Base-by-base conservation (phyloP, 2,329 filamentous ascomycete genomes). In the Botryotinia convoluta region DNA sequence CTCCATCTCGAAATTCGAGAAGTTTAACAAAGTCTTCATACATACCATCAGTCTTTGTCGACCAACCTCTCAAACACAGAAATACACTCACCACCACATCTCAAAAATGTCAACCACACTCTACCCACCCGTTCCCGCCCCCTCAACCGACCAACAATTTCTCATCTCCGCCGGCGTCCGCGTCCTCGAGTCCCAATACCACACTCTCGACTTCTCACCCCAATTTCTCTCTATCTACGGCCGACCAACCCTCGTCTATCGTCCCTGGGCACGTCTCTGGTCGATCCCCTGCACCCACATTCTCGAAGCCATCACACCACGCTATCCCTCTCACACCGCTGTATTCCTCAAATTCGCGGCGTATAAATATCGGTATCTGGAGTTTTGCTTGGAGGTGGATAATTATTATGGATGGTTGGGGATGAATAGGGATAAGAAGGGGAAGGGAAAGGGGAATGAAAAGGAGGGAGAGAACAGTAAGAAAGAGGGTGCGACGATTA, bases 311-410 rank as follows among this genome's bases (percentile, higher is more conserved):
- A 35, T 54, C 14, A 18, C 29, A 1, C 32, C 32, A 0, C 12
- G 32, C 7, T 67, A 67, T 18, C 63, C 63, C 7, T 6, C 29
- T 16, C 7, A 22, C 7, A 51, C 12, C 1, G 8, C 32, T 18
- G 37, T 39, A 6, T 67, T 67, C 26, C 22, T 67, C 12, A 35
- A 35, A 8, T 67, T 67, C 12, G 64, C 64, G 16, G 26, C 8
- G 4, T 29, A 20, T 1, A 35, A 16, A 26, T 45, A 37, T 26
- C 32, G 45, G 4, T 54, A 29, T 39, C 5, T 67, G 5, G 64
- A 67, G 64, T 67, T 54, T 54, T 67, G 64, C 26, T 7, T 29
- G 45, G 45, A 29, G 64, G 64, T 67, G 9, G 64, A 67, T 67
- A n/a, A 35, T 4, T 35, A 22, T 65, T 64, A n/a, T n/a, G 60